Percentiles rank a stretch among this genome's conserved stretches.
Evolutionary conservation across 371 early-diverging fungal species (phyloP).

Genomic region (Neoconidiobolus thromboides): DNA sequence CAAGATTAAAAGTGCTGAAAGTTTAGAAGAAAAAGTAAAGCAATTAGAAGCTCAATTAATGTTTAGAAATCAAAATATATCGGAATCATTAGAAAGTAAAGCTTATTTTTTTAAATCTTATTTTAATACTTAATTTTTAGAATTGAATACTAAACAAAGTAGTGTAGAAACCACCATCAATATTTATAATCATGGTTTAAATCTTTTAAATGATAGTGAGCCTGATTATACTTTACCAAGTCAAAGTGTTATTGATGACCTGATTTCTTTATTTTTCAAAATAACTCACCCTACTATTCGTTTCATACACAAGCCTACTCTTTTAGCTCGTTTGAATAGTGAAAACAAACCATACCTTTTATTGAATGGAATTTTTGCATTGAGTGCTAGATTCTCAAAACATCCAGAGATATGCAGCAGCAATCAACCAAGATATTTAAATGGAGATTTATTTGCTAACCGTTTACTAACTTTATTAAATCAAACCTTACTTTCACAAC

Average conservation of each 20-base stretch:
- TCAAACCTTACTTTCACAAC: not conserved
- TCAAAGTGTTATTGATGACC: not conserved
- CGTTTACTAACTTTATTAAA: not conserved
- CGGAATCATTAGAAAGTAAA: not conserved
- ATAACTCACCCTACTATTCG: not conserved
- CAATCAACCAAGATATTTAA: not conserved
- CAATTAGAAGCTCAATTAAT: not conserved
- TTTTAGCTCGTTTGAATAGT: not conserved
- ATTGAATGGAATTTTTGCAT: not conserved
- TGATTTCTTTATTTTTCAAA: not conserved
- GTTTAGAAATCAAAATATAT: not conserved
- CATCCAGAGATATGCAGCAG: not conserved
- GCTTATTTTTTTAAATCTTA: not conserved
- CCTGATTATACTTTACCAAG: constrained; percentile 3
- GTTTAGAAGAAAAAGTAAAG: not conserved
- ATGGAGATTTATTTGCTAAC: not conserved
- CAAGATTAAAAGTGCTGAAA: not conserved
- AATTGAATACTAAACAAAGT: not conserved
- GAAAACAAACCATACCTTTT: not conserved
- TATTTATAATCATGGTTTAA: not conserved
- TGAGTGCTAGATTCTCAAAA: constrained; percentile 12
- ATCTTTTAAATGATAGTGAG: not conserved
- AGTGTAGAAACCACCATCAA: not conserved
- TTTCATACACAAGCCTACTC: not conserved
- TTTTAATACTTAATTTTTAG: no score